Percentiles rank a stretch among this genome's conserved stretches.
phyloP scores from a whole-genome alignment of 2,329 filamentous ascomycete species.

The Colletotrichum truncatum region DNA sequence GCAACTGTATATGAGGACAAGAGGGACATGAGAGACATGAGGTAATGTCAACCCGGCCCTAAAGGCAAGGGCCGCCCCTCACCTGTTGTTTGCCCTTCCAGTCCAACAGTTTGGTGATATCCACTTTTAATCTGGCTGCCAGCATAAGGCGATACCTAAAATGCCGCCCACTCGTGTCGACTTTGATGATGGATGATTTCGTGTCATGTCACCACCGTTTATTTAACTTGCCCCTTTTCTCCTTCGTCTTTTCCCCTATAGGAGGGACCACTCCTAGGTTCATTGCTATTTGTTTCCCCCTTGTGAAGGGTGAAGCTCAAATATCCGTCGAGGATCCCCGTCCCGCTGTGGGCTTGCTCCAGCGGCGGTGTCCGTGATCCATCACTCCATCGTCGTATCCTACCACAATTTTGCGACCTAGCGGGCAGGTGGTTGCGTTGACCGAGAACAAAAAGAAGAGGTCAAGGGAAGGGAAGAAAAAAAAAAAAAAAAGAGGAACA shows the following conservation, averaged over 20 bases:
- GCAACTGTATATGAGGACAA: too few relatives aligned
- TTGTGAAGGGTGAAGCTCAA: slow-evolving; percentile 8
- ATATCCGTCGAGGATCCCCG: slow-evolving; percentile 20
- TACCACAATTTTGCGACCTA: not conserved
- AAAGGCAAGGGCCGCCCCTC: not conserved
- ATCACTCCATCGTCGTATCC: slow-evolving; percentile 3
- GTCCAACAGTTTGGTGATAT: not conserved
- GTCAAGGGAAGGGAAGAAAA: not conserved
- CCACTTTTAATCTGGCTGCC: not conserved
- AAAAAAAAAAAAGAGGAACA: not conserved
- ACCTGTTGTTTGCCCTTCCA: not conserved
- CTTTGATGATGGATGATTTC: not conserved
- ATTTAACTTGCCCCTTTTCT: slow-evolving; percentile 5
- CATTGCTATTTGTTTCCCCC: not conserved
- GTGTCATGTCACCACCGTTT: not conserved
- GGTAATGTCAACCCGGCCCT: not conserved
- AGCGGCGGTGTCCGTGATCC: not conserved
- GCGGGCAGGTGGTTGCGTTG: not conserved
- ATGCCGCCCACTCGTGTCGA: not conserved
- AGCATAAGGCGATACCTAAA: not conserved
- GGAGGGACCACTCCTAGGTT: not conserved
- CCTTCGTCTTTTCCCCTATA: not conserved
- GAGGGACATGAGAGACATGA: not conserved
- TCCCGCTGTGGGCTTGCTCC: slow-evolving; percentile 5
- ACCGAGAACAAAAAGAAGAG: too few relatives aligned